Conservation (phyloP, 73 alveolate genomes). For the Tetrahymena malaccensis region DNA sequence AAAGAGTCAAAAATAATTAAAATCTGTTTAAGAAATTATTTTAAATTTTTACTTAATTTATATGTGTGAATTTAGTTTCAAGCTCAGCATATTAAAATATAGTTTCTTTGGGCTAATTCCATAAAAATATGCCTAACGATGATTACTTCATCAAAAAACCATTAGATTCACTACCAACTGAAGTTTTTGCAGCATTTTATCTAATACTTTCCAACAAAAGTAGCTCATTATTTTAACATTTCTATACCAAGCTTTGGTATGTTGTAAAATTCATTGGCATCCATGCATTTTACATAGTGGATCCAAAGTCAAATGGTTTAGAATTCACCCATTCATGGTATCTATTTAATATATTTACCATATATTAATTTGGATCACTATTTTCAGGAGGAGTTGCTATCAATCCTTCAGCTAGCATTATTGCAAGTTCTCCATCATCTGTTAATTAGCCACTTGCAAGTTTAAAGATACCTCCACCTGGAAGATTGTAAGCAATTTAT, state of each 20-base stretch:
- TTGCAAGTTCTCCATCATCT: neutral
- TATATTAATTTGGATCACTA: neutral
- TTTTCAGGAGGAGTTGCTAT: neutral
- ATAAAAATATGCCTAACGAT: neutral
- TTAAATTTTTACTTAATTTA: neutral
- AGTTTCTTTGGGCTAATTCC: neutral
- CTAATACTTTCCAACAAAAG: neutral
- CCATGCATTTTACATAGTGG: neutral
- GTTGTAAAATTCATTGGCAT: neutral
- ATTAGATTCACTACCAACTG: neutral
- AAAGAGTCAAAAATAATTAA: neutral
- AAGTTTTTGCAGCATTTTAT: neutral
- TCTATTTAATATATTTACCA: neutral
- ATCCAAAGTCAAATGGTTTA: neutral
- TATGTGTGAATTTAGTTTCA: neutral
- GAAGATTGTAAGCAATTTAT: neutral
- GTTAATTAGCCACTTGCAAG: neutral
- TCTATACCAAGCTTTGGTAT: neutral
- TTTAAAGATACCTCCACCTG: neutral
- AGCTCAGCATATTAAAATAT: neutral
- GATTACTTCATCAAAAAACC: neutral
- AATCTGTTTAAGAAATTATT: neutral
- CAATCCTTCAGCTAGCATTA: neutral
- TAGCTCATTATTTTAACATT: neutral
- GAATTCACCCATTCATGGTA: neutral